These are phyloP conservation scores for Boletus rubescentipes DNA, from an alignment of 768 basidiomycete genomes.

Conservation along the genomic window DNA sequence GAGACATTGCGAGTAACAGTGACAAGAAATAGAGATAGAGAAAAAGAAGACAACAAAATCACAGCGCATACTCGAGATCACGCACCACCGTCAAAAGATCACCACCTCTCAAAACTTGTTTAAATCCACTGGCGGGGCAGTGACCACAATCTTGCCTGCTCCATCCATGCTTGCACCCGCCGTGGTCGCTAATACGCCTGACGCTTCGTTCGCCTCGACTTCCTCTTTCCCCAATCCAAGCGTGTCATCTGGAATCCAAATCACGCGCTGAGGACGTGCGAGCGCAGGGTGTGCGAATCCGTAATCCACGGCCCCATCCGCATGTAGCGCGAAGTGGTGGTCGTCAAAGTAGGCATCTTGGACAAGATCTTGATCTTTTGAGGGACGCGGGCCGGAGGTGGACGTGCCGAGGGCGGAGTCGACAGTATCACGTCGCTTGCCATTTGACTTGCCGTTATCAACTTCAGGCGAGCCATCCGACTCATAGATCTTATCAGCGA, in stretches of 20 bases:
- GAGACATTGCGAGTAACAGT: not conserved
- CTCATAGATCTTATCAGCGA: conserved; percentile 66
- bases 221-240: conserved; percentile 56
- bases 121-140: conserved; percentile 25
- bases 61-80: not conserved
- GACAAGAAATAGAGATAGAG: not conserved
- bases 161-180: conserved; percentile 57
- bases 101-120: conserved; percentile 26
- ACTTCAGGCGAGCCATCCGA: conserved; percentile 7
- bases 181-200: conserved; percentile 51
- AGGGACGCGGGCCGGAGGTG: conserved; percentile 1
- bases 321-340: conserved; percentile 23
- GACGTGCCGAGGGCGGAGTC: conserved; percentile 13
- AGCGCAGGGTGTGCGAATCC: conserved; percentile 90
- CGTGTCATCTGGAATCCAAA: conserved; percentile 84
- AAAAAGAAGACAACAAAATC: not conserved
- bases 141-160: conserved; percentile 51
- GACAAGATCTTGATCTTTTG: not conserved
- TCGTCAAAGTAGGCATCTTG: conserved; percentile 13
- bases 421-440: conserved; percentile 13
- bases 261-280: conserved; percentile 64
- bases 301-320: conserved; percentile 40
- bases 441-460: conserved; percentile 7
- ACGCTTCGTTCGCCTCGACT: conserved; percentile 50
- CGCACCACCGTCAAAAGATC: not conserved